These are phyloP conservation scores for Aspergillus tamarii DNA, from an alignment of 2,329 filamentous ascomycete genomes.

Conservation along the genomic window DNA sequence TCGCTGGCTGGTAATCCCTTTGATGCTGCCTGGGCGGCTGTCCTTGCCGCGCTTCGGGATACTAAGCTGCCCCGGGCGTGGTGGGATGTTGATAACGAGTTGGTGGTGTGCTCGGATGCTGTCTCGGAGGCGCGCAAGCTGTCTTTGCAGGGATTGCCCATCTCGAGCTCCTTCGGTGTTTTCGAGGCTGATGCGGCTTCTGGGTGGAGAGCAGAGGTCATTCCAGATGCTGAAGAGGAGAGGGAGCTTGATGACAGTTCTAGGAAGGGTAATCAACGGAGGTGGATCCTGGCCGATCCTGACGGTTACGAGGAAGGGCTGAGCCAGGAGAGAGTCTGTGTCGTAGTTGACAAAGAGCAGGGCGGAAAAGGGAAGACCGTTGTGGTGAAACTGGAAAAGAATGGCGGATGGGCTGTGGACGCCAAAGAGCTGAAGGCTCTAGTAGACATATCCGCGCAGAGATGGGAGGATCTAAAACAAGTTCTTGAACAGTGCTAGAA, in stretches of 20 bases:
- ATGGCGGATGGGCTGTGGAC: constrained; percentile 73
- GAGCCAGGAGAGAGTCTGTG: constrained; percentile 79
- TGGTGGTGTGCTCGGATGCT: constrained; percentile 72
- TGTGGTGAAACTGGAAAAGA: constrained; percentile 77
- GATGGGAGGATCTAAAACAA: constrained; percentile 65
- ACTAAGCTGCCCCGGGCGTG: constrained; percentile 76
- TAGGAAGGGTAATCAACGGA: constrained; percentile 37
- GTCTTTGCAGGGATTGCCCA: constrained; percentile 66
- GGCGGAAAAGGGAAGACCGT: constrained; percentile 53
- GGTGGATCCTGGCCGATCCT: constrained; percentile 83
- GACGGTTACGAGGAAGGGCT: constrained; percentile 87
- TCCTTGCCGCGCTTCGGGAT: constrained; percentile 77
- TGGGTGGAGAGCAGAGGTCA: constrained; percentile 42
- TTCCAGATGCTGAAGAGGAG: constrained; percentile 37
- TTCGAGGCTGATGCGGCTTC: constrained; percentile 64
- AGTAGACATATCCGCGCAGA: constrained; percentile 61
- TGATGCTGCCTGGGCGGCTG: constrained; percentile 84
- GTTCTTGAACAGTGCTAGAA: constrained; percentile 39
- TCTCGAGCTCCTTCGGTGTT: constrained; percentile 77
- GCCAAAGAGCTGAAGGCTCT: constrained; percentile 64
- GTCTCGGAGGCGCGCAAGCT: constrained; percentile 60
- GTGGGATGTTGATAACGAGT: constrained; percentile 82
- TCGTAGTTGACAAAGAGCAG: constrained; percentile 68
- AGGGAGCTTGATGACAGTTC: constrained; percentile 49
- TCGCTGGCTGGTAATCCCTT: constrained; percentile 91